phyloP scores from a whole-genome alignment of 805 yeast species.

The Barnettozyma wickerhamii region DNA sequence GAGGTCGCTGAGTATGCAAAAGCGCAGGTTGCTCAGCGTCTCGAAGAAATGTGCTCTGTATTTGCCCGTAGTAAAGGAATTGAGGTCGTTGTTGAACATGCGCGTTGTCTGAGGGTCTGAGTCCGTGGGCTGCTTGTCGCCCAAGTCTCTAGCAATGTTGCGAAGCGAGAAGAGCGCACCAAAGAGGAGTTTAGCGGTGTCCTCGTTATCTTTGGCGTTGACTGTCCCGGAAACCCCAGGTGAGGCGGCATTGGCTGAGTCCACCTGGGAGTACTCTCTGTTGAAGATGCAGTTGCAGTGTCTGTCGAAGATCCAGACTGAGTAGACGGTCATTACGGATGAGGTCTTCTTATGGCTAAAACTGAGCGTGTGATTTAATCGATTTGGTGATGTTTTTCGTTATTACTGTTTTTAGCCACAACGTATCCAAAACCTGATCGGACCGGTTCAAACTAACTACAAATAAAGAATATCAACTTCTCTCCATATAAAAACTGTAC shows the following conservation, averaged over 20 bases:
- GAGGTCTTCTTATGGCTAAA: too few relatives aligned
- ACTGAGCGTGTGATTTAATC: too few relatives aligned
- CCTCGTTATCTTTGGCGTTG: conserved; percentile 57
- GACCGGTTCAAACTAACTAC: not conserved
- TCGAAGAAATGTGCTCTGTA: conserved; percentile 79
- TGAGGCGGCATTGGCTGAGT: conserved; percentile 4
- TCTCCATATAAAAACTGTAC: not conserved
- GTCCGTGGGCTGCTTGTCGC: conserved; percentile 28
- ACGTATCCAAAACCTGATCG: too few relatives aligned
- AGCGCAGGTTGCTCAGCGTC: conserved; percentile 72
- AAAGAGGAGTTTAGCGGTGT: conserved; percentile 74
- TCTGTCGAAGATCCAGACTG: conserved; percentile 87
- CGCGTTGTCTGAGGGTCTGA: conserved; percentile 21
- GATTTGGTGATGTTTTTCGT: not conserved
- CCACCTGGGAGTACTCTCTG: conserved; percentile 57
- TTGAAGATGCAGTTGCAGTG: conserved; percentile 87
- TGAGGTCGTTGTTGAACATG: conserved; percentile 25
- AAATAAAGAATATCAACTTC: not conserved
- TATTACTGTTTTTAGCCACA: too few relatives aligned
- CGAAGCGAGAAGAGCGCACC: conserved; percentile 81
- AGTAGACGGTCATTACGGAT: conserved; percentile 64
- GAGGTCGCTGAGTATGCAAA: conserved; percentile 70
- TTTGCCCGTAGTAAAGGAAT: conserved; percentile 63
- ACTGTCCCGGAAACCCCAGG: conserved; percentile 31
- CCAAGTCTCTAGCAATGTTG: conserved; percentile 60